Evolutionary conservation across 1,139 yeast species (phyloP).

Genomic region (Yamadazyma sp.): DNA sequence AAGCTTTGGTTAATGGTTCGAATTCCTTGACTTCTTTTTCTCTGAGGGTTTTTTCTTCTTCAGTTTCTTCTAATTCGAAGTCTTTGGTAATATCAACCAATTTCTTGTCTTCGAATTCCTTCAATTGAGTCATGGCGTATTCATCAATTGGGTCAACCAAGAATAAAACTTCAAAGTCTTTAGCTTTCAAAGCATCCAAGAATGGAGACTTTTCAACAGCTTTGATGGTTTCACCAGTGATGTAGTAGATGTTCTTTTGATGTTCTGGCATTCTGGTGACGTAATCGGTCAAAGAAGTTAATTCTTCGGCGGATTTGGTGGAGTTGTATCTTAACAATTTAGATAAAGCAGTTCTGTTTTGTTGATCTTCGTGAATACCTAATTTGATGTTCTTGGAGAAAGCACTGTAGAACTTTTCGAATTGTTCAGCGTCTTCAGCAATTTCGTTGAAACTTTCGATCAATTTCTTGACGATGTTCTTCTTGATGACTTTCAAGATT

Average conservation of each 20-base stretch:
- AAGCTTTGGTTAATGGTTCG: conserved; percentile 91
- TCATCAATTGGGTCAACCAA: conserved; percentile 99
- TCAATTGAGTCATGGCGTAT: conserved; percentile 98
- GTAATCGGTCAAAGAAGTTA: conserved; percentile 93
- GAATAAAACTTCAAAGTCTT: conserved; percentile 97
- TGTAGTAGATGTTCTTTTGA: conserved; percentile 99
- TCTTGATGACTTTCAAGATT: conserved; percentile 98
- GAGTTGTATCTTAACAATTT: conserved; percentile 97
- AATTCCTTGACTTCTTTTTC: conserved; percentile 90
- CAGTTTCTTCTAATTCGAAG: conserved; percentile 98
- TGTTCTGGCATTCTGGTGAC: conserved; percentile 99
- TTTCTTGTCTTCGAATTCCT: conserved; percentile 99
- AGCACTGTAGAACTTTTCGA: conserved; percentile 97
- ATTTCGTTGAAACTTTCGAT: conserved; percentile 99
- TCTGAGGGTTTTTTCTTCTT: conserved; percentile 92
- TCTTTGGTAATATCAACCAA: conserved; percentile 98
- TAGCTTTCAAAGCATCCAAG: conserved; percentile 97
- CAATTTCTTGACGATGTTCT: conserved; percentile 98
- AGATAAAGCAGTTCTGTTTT: conserved; percentile 94
- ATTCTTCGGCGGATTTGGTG: conserved; percentile 91
- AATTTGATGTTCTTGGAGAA: conserved; percentile 98
- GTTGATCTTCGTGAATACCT: conserved; percentile 98
- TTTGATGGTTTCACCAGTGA: conserved; percentile 98
- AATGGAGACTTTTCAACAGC: conserved; percentile 99
- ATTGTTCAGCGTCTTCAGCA: conserved; percentile 98